Base-by-base conservation (phyloP, 176 grass and related monocot species). In the Carex cristatella region DNA sequence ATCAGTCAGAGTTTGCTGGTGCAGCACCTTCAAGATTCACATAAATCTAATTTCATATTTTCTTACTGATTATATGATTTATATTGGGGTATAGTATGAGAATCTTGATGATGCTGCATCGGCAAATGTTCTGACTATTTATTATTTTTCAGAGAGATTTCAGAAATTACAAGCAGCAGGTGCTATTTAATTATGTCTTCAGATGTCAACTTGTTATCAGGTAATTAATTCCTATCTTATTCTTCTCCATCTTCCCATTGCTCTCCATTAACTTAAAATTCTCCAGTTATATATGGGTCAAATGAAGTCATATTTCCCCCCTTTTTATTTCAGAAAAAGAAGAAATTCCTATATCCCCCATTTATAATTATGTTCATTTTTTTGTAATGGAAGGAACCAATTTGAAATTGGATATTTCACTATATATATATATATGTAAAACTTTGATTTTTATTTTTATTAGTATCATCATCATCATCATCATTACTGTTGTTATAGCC, bases 91-190 rank as follows among this genome's bases (percentile, higher is more conserved):
- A 55, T 75, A 53, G 16, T 56, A 93, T 91, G 93, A 95, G 93
- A 95, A 95, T 95, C 93, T 95, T 95, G 93, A 95, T 95, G 93
- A 95, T 95, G 93, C 93, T 95, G 93, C 93, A 95, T 95, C 93
- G 88, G 93, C 93, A 88, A 75, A 80, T 78, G 86, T 86, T 87
- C 91, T 57, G 81, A 88, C 92, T 68, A 5, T 2, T 63, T 42
- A 65, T 65, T 46, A 61, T 64, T 54, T 19, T 77, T 56, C 49
- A 55, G 49, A 51, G 38, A 72, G 7, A 72, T 48, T 19, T 7
- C 37, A 72, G 68, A 44, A 42, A 70, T n/a, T 2, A 63, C 6
- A 46, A n/a, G 3, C 1, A 31, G 38, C 38, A 4, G 5, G 69
- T 48, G 38, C 38, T 46, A 72, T 9, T n/a, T 78, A 49, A 16